Evolutionary conservation across 2,329 filamentous ascomycete species (phyloP).

Genomic region (Mycogone perniciosa): DNA sequence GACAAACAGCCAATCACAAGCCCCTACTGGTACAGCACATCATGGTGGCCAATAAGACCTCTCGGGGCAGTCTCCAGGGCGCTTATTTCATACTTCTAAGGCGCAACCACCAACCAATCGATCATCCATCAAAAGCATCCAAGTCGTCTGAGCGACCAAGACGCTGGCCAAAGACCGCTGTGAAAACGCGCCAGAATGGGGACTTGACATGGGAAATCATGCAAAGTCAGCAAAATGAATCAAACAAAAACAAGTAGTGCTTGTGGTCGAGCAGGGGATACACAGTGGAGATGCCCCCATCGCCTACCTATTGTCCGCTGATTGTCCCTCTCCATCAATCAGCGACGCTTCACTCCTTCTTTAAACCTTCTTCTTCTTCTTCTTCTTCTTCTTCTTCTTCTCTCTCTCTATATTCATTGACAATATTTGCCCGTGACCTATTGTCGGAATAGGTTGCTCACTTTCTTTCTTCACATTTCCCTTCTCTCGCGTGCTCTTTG

Average conservation of each 20-base stretch:
- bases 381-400: background rate
- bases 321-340: constrained; percentile 13
- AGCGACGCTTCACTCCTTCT: background rate
- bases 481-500: background rate
- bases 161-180: background rate
- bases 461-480: background rate
- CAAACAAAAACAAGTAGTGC: constrained; percentile 1
- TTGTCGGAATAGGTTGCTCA: constrained; percentile 1
- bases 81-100: constrained; percentile 26
- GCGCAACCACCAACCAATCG: constrained; percentile 10
- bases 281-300: constrained; percentile 2
- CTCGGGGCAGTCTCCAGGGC: constrained; percentile 22
- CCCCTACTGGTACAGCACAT: constrained; percentile 21
- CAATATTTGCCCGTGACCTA: constrained; percentile 1
- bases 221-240: background rate
- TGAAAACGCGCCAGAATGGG: constrained; percentile 9
- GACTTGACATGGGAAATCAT: background rate
- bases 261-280: constrained; percentile 2
- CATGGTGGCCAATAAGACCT: constrained; percentile 23
- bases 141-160: background rate
- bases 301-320: constrained; percentile 10
- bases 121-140: constrained; percentile 3
- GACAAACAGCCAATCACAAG: constrained; percentile 25
- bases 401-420: background rate
- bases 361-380: background rate